Conservation (phyloP, 2,329 filamentous ascomycete species). For the Talaromyces islandicus region DNA sequence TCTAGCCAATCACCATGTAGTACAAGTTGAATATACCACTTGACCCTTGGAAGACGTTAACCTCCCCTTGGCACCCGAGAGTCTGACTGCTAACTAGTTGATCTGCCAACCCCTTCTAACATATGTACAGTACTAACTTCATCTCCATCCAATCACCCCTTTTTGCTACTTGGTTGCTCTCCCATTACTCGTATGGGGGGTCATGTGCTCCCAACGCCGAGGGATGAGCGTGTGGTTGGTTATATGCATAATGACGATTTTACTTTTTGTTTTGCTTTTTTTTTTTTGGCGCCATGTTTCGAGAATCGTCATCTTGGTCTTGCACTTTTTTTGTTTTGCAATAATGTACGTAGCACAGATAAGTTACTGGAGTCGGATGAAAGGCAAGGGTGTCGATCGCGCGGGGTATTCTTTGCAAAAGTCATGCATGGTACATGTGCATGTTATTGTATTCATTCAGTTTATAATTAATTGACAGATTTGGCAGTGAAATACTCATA, state of each 20-base stretch:
- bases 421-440: too few relatives aligned
- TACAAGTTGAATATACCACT: too few relatives aligned
- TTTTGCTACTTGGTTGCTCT: too few relatives aligned
- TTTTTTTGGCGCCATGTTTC: neutral
- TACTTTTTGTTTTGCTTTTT: neutral
- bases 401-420: neutral
- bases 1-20: neutral
- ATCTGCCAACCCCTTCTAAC: neutral
- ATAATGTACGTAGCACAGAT: neutral
- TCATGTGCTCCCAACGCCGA: neutral
- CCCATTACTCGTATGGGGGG: neutral
- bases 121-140: too few relatives aligned
- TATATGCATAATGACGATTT: neutral
- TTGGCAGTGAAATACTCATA: neutral
- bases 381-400: neutral
- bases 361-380: neutral
- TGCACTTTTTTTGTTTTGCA: too few relatives aligned
- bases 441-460: too few relatives aligned
- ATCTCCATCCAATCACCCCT: neutral
- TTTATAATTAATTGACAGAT: too few relatives aligned
- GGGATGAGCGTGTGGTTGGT: neutral
- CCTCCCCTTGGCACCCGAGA: too few relatives aligned
- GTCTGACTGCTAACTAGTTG: too few relatives aligned
- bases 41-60: too few relatives aligned
- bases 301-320: neutral